Percentiles rank a stretch among this genome's conserved stretches.
phyloP scores from a whole-genome alignment of 192 early-diverging fungal species.

The Coemansia sp. region DNA sequence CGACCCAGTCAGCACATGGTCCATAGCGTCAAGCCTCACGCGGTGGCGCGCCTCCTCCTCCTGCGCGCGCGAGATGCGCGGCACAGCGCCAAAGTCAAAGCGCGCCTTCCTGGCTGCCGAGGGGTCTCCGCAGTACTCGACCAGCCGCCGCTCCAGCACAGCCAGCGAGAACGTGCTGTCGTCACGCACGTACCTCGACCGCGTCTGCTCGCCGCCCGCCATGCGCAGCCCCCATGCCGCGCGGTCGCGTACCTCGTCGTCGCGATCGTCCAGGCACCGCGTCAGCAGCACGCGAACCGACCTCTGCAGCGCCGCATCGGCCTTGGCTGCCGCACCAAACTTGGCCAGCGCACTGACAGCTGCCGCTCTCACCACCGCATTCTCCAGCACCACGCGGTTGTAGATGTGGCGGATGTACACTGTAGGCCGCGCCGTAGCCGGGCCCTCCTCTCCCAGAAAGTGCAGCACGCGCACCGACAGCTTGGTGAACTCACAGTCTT shows the following conservation, averaged over 20 bases:
- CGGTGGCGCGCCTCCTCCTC: slow-evolving; percentile 77
- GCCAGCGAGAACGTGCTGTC: slow-evolving; percentile 84
- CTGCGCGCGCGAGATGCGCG: slow-evolving; percentile 80
- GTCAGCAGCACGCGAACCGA: slow-evolving; percentile 82
- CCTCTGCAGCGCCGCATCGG: slow-evolving; percentile 66
- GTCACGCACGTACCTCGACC: slow-evolving; percentile 74
- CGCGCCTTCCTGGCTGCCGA: slow-evolving; percentile 55
- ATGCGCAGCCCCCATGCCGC: slow-evolving; percentile 85
- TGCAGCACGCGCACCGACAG: slow-evolving; percentile 96
- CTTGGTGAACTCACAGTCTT: slow-evolving; percentile 99
- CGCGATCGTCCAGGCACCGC: slow-evolving; percentile 94
- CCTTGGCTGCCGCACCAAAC: slow-evolving; percentile 77
- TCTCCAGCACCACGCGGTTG: slow-evolving; percentile 98
- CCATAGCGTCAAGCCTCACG: slow-evolving; percentile 43
- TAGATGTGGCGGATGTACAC: slow-evolving; percentile 99
- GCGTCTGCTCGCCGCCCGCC: slow-evolving; percentile 61
- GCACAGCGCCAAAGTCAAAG: slow-evolving; percentile 77
- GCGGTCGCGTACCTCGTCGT: slow-evolving; percentile 98
- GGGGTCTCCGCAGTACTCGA: slow-evolving; percentile 77
- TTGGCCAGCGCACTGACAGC: slow-evolving; percentile 94
- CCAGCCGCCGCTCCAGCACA: slow-evolving; percentile 81
- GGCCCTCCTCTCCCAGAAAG: slow-evolving; percentile 91
- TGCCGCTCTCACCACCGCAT: slow-evolving; percentile 91
- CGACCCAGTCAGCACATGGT: slow-evolving; percentile 44
- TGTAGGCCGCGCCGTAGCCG: slow-evolving; percentile 83